A percentile compares a stretch with the other conserved stretches of the same genome.
Conservation (phyloP, 306 rosid species). For the Macrotyloma uniflorum region DNA sequence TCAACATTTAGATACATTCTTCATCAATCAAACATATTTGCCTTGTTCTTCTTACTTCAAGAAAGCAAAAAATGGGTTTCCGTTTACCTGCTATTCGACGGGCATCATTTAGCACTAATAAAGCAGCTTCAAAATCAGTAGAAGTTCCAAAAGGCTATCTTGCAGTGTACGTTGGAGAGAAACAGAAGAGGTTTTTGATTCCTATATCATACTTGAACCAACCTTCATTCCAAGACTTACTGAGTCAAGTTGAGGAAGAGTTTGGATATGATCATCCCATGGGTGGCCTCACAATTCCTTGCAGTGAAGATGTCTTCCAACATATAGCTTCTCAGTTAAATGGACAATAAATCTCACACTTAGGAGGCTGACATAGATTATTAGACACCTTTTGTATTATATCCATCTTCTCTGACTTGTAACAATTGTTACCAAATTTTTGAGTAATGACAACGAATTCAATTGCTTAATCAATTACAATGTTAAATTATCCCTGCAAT, state of each 20-base stretch:
- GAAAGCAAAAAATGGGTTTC: not conserved
- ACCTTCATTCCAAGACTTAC: not conserved
- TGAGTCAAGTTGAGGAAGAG: not conserved
- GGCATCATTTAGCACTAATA: not conserved
- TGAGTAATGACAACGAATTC: not conserved
- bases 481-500: too few species aligned
- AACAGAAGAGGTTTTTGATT: not conserved
- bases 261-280: not conserved
- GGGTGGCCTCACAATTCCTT: too few species aligned
- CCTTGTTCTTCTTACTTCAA: not conserved
- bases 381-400: not conserved
- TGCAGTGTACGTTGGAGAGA: not conserved
- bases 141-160: not conserved
- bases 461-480: not conserved
- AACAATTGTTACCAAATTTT: not conserved
- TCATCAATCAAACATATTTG: not conserved
- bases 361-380: not conserved
- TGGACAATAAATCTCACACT: not conserved
- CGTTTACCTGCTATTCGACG: not conserved
- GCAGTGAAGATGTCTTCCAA: too few species aligned
- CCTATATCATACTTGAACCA: not conserved
- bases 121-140: not conserved
- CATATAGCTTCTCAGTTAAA: not conserved
- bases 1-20: not conserved
- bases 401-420: not conserved